Evolutionary conservation across 148 eudicot genomes (phyloP), one percentile per base, ranked within the genome.

Genomic region (Rheum nobile): DNA sequence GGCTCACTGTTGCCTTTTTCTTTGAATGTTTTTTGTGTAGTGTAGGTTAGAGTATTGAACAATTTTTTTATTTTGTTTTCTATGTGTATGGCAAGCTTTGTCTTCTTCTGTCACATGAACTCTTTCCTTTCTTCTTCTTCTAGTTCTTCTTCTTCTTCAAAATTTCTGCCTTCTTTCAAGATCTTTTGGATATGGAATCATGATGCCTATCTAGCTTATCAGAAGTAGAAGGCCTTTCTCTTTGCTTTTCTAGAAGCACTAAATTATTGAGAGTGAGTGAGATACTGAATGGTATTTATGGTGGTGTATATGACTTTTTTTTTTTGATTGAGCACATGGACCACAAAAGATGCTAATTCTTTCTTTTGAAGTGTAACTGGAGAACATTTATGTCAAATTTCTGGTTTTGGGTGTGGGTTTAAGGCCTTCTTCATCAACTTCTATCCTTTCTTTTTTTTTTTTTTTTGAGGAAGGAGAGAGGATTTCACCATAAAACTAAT

Each of bases 301-400:
- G 14, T 65, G 39, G 22, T 65, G 70, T 65, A 16, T 17, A 14
- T 17, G 9, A 31, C 16, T 59, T 65, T 59, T n/a, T n/a, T n/a
- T 55, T 29, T 29, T 31, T 65, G 41, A 65, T 31, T 65, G 70
- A 65, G 39, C 21, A 32, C n/a, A 32, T 34, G 22, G 38, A 65
- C 70, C 70, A 65, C 70, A 65, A 32, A 16, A 31, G 38, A 65
- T 65, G 70, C 39, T 32, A 65, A 65, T 65, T 65, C 70, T 32
- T 31, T 17, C 2, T 17, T 32, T 65, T 17, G 34, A 65, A 65
- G 41, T 32, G 21, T 32, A 65, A 31, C 39, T 32, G 39, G 38
- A 31, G 38, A 65, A 32, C 70, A 65, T 65, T 65, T 31, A 65
- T 31, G 70, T 65, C 70, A 65, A 65, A 14, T 16, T 65, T 65